Evolutionary conservation across 1,284 basidiomycete species (phyloP), one percentile per base, ranked within the genome.

Genomic region (Ganoderma multipileum): DNA sequence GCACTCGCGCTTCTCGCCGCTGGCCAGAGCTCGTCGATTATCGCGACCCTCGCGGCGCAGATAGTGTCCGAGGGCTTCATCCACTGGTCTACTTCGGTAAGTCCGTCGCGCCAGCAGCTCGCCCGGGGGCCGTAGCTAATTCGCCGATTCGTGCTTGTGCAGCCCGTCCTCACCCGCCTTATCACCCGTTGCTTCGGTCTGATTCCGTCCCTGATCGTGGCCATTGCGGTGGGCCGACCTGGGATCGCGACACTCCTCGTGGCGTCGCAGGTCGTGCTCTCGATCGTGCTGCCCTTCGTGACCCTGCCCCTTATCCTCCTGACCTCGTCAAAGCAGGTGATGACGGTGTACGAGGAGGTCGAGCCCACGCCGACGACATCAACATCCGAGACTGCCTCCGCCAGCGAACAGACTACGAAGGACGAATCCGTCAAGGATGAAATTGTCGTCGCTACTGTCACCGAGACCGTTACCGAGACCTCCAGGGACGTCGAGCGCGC

Each of bases 21-120:
- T 0, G 97, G 96, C 6, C 95, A 98, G 83, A 95, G 94, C 71
- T 94, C 97, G 0, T 95, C 93, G 7, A 89, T 99, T 68, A 94
- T 97, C 1, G 96, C 95, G 5, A 98, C 96, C 0, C 86, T 98
- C 9, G 93, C 96, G 0, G 97, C 96, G 0, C 92, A 98, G 81
- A 91, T 96, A 55, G 93, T 99, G 41, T 92, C 91, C 0, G 97
- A 99, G 81, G 97, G 97, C 0, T 97, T 98, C 80, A 86, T 99
- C 69, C 88, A 90, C 67, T 98, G 96, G 97, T 87, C 87, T 64
- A 87, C 95, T 59, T 92, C 94, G 66, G 93, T 94, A 76, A 79
- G 87, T 79, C 57, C 50, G 23, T 7, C 61, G 38, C 23, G 12
- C 28, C 23, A 38, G 52, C 30, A 8, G n/a, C 9, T 26, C 20